Base-by-base conservation (phyloP, 164 flowering plant species). In the Chloranthus sessilifolius region DNA sequence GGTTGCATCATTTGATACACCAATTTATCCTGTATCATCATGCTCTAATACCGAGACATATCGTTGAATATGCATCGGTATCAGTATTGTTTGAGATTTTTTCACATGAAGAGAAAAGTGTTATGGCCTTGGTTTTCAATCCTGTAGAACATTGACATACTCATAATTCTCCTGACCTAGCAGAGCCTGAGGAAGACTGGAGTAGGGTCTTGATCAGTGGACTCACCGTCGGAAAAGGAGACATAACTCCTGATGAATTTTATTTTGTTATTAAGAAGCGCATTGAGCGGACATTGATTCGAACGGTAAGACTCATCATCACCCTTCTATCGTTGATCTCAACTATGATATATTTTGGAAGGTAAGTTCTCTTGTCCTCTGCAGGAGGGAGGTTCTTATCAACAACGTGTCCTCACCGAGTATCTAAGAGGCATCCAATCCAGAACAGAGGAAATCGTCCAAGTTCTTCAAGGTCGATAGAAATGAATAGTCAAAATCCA, bases 301-400 rank as follows among this genome's bases (percentile, higher is more conserved):
- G 95, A 66, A 85, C 95, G 4, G 95, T 85, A 64, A 71, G 80
- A 53, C 15, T 36, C n/a, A 15, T n/a, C 21, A 7, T 17, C 7
- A 4, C 15, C 3, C 7, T 5, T 53, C 8, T 12, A 7, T 33
- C 8, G 12, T 33, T 33, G 8, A 7, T 33, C 12, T 33, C n/a
- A n/a, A n/a, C n/a, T n/a, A n/a, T n/a, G n/a, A n/a, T n/a, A n/a
- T n/a, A n/a, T n/a, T n/a, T n/a, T n/a, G n/a, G n/a, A n/a, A n/a
- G n/a, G n/a, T n/a, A n/a, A n/a, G n/a, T n/a, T n/a, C n/a, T 52
- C 42, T 9, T 29, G n/a, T 38, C 20, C 22, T 3, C 21, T 59
- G 49, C 74, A 87, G 92, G 96, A 83, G 57, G 88, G 96, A 59
- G 98, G 90, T 38, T 91, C 96, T 17, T 88, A 83, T 68, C 78